Conservation (phyloP, 2,329 filamentous ascomycete genomes). For the Ambrosiella xylebori region DNA sequence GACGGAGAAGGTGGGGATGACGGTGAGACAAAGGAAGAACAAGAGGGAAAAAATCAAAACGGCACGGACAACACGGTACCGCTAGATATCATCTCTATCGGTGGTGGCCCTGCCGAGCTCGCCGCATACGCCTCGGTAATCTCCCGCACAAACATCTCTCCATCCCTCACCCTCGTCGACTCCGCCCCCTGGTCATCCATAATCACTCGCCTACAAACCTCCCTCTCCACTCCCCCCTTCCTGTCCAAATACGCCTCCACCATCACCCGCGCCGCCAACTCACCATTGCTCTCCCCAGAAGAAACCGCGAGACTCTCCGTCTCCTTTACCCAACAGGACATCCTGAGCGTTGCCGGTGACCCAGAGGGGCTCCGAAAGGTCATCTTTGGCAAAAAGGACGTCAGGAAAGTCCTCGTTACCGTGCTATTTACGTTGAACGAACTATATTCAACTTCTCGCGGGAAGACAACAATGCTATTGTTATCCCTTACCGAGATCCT, state of each 20-base stretch:
- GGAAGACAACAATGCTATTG: conserved; percentile 61
- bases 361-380: conserved; percentile 18
- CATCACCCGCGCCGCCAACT: conserved; percentile 27
- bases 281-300: conserved; percentile 22
- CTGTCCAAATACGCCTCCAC: conserved; percentile 37
- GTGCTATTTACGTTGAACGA: conserved; percentile 93
- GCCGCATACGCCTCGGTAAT: conserved; percentile 28
- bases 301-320: conserved; percentile 21
- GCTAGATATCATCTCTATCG: conserved; percentile 30
- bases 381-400: conserved; percentile 17
- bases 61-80: background rate
- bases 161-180: conserved; percentile 52
- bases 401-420: conserved; percentile 44
- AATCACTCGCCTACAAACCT: conserved; percentile 36
- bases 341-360: conserved; percentile 24
- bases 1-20: conserved; percentile 1
- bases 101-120: conserved; percentile 46
- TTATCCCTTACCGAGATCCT: conserved; percentile 45
- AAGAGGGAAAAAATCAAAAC: background rate
- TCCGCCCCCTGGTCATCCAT: conserved; percentile 61
- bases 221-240: conserved; percentile 34
- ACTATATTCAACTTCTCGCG: conserved; percentile 60
- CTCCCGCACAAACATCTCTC: conserved; percentile 10
- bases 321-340: conserved; percentile 24
- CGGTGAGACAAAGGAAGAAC: background rate